These are phyloP conservation scores for Saccharomycopsis microspora DNA, from an alignment of 805 yeast genomes.

Conservation along the genomic window DNA sequence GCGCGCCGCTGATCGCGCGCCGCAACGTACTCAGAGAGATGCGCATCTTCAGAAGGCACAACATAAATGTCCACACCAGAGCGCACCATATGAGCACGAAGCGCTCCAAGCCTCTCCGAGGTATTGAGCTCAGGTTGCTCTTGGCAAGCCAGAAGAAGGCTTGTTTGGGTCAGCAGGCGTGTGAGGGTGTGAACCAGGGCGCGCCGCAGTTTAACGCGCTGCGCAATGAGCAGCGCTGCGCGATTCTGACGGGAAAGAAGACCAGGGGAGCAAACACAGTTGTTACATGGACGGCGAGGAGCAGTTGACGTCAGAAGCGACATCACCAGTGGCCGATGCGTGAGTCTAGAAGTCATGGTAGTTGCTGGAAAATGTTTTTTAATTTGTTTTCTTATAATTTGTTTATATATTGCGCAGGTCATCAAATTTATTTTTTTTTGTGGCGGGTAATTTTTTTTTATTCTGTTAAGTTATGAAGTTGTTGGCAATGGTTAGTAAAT, in stretches of 20 bases:
- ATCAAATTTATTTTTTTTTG: too few species aligned
- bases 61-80: slow-evolving; percentile 61
- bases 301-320: too few species aligned
- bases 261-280: slow-evolving; percentile 83
- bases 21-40: slow-evolving; percentile 83
- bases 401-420: too few species aligned
- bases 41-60: slow-evolving; percentile 86
- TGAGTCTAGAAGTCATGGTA: too few species aligned
- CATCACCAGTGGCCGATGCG: too few species aligned
- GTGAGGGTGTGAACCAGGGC: slow-evolving; percentile 13
- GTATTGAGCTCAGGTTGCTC: slow-evolving; percentile 29
- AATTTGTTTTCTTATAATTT: too few species aligned
- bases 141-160: background rate
- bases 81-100: slow-evolving; percentile 55
- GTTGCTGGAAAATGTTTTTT: too few species aligned
- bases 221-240: slow-evolving; percentile 43
- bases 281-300: slow-evolving; percentile 43
- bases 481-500: too few species aligned
- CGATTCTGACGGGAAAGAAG: slow-evolving; percentile 55
- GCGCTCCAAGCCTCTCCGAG: slow-evolving; percentile 42
- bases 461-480: too few species aligned
- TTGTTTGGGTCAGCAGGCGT: background rate
- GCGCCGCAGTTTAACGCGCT: slow-evolving; percentile 24
- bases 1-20: slow-evolving; percentile 72
- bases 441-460: too few species aligned